Evolutionary conservation across 306 rosid genomes (phyloP), one percentile per base, ranked within the genome.

Genomic region (Lablab purpureus): DNA sequence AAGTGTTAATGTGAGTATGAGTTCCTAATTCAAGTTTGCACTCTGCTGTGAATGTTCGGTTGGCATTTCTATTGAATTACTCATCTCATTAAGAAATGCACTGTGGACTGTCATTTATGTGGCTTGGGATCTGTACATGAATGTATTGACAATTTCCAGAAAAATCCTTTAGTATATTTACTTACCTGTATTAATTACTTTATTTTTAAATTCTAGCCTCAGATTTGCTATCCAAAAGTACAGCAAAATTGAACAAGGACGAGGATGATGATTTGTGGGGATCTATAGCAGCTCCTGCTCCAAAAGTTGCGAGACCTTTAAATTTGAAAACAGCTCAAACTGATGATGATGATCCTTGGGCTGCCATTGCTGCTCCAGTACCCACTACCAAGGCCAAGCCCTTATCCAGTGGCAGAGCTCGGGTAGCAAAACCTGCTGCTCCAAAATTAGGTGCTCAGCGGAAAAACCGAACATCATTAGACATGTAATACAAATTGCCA

Each of bases 221-320:
- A 30, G 85, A 81, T 89, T 81, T 73, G 74, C 85, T 79, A 47
- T 78, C 91, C 1, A 92, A 88, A 82, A 89, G 46, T 80, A 78
- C 89, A 46, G 75, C 94, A 43, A 85, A 71, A 73, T 79, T 82
- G 41, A 68, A 59, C 80, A 92, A 87, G 84, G 84, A 91, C 10
- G 93, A 84, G 13, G 94, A 89, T 51, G 93, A 91, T 58, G 98
- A 96, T 85, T 81, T 91, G 80, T 96, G 99, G 99, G 97, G 94
- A 59, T 86, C 96, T 82, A 93, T 93, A 63, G 98, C 99, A 14
- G 98, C 97, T 23, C 98, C 99, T 41, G 96, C 98, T 84, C 99
- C 98, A 54, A 87, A 89, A 83, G 58, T 76, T 58, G 77, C 96
- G 45, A 91, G 87, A 76, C 78, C 97, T 18, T 83, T 87, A 84